Evolutionary conservation across 371 early-diverging fungal genomes (phyloP).

Genomic region (Lichtheimia hyalospora): DNA sequence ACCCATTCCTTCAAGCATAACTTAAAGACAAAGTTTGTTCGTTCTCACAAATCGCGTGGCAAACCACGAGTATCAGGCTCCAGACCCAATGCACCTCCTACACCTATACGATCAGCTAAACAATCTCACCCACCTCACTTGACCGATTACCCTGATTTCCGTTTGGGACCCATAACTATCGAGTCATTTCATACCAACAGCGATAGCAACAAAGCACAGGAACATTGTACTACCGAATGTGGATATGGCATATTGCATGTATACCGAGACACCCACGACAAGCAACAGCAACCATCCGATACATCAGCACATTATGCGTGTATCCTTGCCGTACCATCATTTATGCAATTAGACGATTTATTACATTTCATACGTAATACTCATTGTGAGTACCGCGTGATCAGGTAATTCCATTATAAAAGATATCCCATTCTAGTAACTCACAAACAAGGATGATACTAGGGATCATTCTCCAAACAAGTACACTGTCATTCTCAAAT

Average conservation of each 20-base stretch:
- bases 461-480: constrained; percentile 81
- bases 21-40: no score
- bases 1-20: no score
- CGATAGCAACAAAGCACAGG: no score
- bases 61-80: no score
- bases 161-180: not conserved
- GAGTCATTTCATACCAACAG: not conserved
- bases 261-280: constrained; percentile 54
- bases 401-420: no score
- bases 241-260: constrained; percentile 69
- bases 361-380: constrained; percentile 53
- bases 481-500: constrained; percentile 59
- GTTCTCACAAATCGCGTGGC: no score
- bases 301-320: constrained; percentile 53
- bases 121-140: not conserved
- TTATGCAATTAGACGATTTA: constrained; percentile 85
- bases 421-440: no score
- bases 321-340: constrained; percentile 85
- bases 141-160: constrained; percentile 3
- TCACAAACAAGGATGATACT: not conserved
- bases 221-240: not conserved
- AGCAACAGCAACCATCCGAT: no score
- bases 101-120: not conserved
- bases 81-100: constrained; percentile 5
- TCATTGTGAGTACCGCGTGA: constrained; percentile 8